Base-by-base conservation (phyloP, 176 grass and related monocot species). In the Aegilops speltoides region DNA sequence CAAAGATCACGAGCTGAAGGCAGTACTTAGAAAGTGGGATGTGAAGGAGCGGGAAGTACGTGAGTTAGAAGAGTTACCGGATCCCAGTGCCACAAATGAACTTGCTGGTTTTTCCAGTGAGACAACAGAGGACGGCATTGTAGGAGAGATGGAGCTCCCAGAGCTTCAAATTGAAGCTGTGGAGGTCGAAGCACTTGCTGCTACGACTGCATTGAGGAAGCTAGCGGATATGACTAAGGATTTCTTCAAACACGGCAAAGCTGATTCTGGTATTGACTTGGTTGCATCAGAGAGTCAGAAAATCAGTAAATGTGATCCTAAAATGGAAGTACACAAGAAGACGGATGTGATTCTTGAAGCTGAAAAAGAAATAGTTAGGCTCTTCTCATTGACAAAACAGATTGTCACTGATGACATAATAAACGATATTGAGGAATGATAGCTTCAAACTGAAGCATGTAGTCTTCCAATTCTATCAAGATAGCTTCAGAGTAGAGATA, bases 1-100 rank as follows among this genome's bases (percentile, higher is more conserved):
- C 24, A 94, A 94, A 89, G 87, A 94, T 67, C 77, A 82, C 89
- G 89, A 89, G 89, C 82, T 91, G 34, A 89, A 72, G 41, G 87
- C 84, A 45, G 84, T 82, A 33, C 34, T 82, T 66, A 40, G 29
- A 64, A 94, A 81, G 84, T 82, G 46, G 79, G 60, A 79, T 84
- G 31, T 69, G 7, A 82, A 66, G 66, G 89, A 87, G 23, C 89
- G 78, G 73, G 92, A 89, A 82, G 61, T 89, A 88, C 56, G 40
- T 9, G 78, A 87, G 23, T 79, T 87, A 77, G 77, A 91, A 68
- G 79, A 76, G 59, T 67, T 89, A 73, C 33, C 43, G 73, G 80
- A 89, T 68, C 52, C 79, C 15, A 71, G 72, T 79, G 79, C 29
- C 31, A 60, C 68, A 5, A 86, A 60, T 67, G 82, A 52, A 50